Conservation (phyloP, 2,329 filamentous ascomycete species). For the Myriosclerotinia curreyana region DNA sequence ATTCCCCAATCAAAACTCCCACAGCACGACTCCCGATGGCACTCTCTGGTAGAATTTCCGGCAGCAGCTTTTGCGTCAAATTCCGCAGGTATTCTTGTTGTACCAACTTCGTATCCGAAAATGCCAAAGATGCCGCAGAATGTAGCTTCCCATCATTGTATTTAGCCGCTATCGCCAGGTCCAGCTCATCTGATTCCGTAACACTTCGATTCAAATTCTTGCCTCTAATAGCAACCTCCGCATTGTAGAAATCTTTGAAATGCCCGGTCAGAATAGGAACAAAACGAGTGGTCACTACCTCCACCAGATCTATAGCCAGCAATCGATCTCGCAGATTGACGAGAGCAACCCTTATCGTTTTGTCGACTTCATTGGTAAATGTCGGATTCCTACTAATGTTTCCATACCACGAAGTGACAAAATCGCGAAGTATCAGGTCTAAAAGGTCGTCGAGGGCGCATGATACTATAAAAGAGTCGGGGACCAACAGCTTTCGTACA, state of each 20-base stretch:
- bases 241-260: conserved; percentile 85
- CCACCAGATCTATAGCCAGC: conserved; percentile 75
- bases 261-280: conserved; percentile 87
- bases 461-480: conserved; percentile 73
- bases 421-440: conserved; percentile 74
- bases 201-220: conserved; percentile 83
- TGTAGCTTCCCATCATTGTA: conserved; percentile 88
- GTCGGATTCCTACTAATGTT: conserved; percentile 76
- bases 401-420: conserved; percentile 84
- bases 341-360: conserved; percentile 69
- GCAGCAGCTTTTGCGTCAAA: conserved; percentile 68
- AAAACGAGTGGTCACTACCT: conserved; percentile 74
- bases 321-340: conserved; percentile 69
- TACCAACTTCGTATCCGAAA: conserved; percentile 76
- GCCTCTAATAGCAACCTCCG: conserved; percentile 81
- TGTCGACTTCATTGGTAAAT: conserved; percentile 86
- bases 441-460: conserved; percentile 77
- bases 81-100: conserved; percentile 87
- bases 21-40: conserved; percentile 80
- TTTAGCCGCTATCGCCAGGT: conserved; percentile 91
- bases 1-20: conserved; percentile 76
- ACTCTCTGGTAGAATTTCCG: conserved; percentile 67
- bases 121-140: conserved; percentile 76
- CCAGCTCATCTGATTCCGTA: conserved; percentile 94
- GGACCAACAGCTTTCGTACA: conserved; percentile 66